Base-by-base conservation (phyloP, 2,329 filamentous ascomycete species). In the Phialophora macrospora region DNA sequence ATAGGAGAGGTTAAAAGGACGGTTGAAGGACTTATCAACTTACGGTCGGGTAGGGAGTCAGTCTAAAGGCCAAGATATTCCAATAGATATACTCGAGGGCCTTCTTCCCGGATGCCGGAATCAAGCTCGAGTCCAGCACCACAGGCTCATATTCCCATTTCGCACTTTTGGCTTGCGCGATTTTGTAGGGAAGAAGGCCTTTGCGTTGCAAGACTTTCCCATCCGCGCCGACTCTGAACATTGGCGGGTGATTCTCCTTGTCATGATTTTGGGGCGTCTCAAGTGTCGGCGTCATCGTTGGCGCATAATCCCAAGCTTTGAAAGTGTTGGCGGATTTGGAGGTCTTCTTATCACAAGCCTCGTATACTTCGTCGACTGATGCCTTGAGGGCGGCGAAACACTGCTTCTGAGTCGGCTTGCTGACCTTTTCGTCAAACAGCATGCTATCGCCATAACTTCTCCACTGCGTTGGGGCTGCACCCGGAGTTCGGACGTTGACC, bases 361-460 rank as follows among this genome's bases (percentile, higher is more conserved):
- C 49, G 49, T 24, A 52, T 17, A 52, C 49, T 52, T 52, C 49
- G 11, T 52, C 49, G 49, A 52, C 22, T 17, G 49, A 52, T 17
- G 49, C 49, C 22, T 28, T 52, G 49, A 52, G 49, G 20, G 49
- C 49, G 3, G n/a, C 22, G 24, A 22, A 52, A 26, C 49, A 52
- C 22, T 52, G 49, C 49, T 20, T 52, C 22, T 52, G 17, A 14
- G n/a, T 26, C 1, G 49, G 49, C 22, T 52, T 52, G 49, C 49
- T 52, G 49, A 52, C 24, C 17, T 30, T 30, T 30, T 52, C 49
- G 49, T 52, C 22, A 22, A 52, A 52, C n/a, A 52, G 49, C 49
- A 52, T 52, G 49, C 49, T 52, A 22, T 52, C 49, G 49, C 49
- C 22, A 22, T 52, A 52, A 14, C n/a, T n/a, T 11, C 49, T 22